These are phyloP conservation scores for Trichoderma atroviride DNA, from an alignment of 2,329 filamentous ascomycete genomes.

Conservation along the genomic window DNA sequence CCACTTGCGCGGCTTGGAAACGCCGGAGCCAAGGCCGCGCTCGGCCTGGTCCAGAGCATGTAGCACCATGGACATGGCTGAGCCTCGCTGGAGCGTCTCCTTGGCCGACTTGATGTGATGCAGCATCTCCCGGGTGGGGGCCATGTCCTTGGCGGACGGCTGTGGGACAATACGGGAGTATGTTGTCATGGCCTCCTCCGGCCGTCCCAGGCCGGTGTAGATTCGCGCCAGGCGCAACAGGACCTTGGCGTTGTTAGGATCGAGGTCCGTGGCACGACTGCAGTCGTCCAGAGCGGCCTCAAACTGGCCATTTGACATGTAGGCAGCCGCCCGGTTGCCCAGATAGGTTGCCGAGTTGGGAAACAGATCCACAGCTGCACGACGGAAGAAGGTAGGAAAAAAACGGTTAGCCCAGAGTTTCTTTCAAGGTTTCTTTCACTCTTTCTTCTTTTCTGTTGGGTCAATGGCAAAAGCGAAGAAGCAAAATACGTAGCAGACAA, in stretches of 20 bases:
- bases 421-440: background rate
- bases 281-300: slow-evolving; percentile 84
- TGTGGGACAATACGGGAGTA: slow-evolving; percentile 79
- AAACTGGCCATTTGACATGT: slow-evolving; percentile 84
- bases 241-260: slow-evolving; percentile 85
- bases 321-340: slow-evolving; percentile 92
- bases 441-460: background rate
- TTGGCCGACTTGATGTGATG: slow-evolving; percentile 80
- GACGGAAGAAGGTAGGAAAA: slow-evolving; percentile 26
- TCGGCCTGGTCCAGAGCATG: slow-evolving; percentile 91
- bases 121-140: slow-evolving; percentile 81
- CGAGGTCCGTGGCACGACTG: slow-evolving; percentile 76
- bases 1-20: slow-evolving; percentile 87
- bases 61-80: slow-evolving; percentile 85
- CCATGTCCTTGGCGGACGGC: slow-evolving; percentile 82
- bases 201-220: slow-evolving; percentile 82
- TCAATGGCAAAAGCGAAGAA: background rate
- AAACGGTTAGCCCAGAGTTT: slow-evolving; percentile 7
- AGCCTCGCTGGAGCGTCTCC: slow-evolving; percentile 72
- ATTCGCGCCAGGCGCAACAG: slow-evolving; percentile 85
- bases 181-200: slow-evolving; percentile 81
- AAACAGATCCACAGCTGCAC: slow-evolving; percentile 80
- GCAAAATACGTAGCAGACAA: background rate
- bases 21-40: slow-evolving; percentile 72
- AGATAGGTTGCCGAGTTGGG: slow-evolving; percentile 86